These are phyloP conservation scores for Coniochaeta hoffmannii DNA, from an alignment of 2,329 filamentous ascomycete genomes.

Conservation along the genomic window DNA sequence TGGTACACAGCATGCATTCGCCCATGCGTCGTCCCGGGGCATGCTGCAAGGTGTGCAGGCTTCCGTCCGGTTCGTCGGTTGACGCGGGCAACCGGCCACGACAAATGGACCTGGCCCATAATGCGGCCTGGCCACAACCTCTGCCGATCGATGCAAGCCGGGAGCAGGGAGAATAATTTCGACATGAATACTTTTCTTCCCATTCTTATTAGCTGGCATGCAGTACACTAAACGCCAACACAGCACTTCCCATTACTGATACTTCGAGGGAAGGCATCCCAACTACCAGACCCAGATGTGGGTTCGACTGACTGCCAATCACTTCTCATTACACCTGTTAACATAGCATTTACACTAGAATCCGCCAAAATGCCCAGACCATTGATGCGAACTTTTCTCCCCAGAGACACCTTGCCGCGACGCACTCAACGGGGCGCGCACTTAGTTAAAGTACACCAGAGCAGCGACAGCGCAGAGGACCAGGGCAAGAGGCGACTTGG, in stretches of 20 bases:
- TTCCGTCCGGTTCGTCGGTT: not conserved
- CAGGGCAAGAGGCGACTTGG: conserved; percentile 31
- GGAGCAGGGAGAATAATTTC: no score
- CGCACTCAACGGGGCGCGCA: not conserved
- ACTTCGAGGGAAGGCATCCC: no score
- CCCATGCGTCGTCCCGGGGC: not conserved
- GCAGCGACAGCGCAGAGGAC: conserved; percentile 30
- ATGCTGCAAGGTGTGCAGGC: not conserved
- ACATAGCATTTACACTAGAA: not conserved
- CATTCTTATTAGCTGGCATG: no score
- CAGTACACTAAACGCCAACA: no score
- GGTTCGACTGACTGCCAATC: not conserved
- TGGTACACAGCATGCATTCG: not conserved
- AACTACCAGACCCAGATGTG: no score
- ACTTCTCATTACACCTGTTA: not conserved
- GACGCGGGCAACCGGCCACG: not conserved
- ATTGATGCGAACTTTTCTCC: not conserved
- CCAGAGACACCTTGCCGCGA: not conserved
- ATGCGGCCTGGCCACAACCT: not conserved
- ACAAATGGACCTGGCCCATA: no score
- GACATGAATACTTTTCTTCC: no score
- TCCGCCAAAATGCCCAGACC: not conserved
- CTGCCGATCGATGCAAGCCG: not conserved
- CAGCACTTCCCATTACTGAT: no score
- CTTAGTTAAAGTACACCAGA: conserved; percentile 35